Base-by-base conservation (phyloP, 2,329 filamentous ascomycete species). In the Pseudogymnoascus sp. region DNA sequence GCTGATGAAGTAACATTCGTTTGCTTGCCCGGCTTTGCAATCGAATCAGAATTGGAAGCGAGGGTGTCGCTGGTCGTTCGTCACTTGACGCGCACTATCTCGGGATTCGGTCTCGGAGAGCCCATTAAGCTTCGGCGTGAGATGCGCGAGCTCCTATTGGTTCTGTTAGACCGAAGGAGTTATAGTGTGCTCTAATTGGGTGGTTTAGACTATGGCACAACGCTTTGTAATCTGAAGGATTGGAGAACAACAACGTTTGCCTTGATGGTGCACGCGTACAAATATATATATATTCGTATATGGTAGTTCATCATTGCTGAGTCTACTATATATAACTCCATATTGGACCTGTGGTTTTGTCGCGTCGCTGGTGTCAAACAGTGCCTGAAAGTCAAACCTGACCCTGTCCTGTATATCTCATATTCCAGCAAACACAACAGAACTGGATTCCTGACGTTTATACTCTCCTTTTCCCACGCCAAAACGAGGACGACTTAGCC, bases 221-320 rank as follows among this genome's bases (percentile, higher is more conserved):
- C n/a, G 50, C 50, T 57, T 57, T 57, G 50, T 57, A 57, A 57
- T 57, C 50, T 17, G 50, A 57, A 57, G 10, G 47, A 10, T 57
- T 28, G 50, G 50, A 9, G 50, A 10, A 31, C 26, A 33, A 33
- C 35, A 21, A 5, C 35, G 50, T 9, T 15, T 21, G 11, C 47
- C 26, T 57, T 1, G 7, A 53, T 5, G 9, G 10, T 15, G 9
- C 9, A 33, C 2, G 19, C n/a, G 17, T 26, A 26, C 21, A 47
- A n/a, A 31, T 31, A 53, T 53, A 50, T 28, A n/a, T 26, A n/a
- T 50, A 50, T 28, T 28, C 28, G 13, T 47, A 15, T 57, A 15
- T 35, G 4, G 35, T 33, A 19, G 19, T 57, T 31, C 15, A 35
- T 33, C 21, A 21, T 19, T 35, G n/a, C 1, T 8, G 10, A 53